A percentile compares a stretch with the other conserved stretches of the same genome.
These are phyloP conservation scores for Cryptococcus sp. DNA, from an alignment of 1,284 basidiomycete genomes.

Conservation along the genomic window DNA sequence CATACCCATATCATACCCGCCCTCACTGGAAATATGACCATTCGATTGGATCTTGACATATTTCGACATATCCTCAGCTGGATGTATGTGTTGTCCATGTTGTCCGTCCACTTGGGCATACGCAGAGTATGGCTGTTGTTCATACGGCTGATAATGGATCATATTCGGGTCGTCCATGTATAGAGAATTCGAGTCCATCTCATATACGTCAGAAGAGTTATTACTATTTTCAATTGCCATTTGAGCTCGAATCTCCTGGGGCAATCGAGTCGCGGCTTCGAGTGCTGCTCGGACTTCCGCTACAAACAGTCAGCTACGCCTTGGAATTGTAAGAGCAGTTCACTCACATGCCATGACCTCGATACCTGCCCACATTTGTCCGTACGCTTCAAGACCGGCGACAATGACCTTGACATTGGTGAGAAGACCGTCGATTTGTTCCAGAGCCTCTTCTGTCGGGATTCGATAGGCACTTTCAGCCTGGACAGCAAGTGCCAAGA, in stretches of 20 bases:
- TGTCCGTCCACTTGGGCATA: too few relatives aligned
- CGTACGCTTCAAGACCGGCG: constrained; percentile 48
- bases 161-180: too few relatives aligned
- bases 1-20: too few relatives aligned
- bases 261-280: constrained; percentile 31
- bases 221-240: neutral
- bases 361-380: constrained; percentile 48
- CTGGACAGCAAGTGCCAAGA: constrained; percentile 46
- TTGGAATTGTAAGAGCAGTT: neutral
- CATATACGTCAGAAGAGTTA: too few relatives aligned
- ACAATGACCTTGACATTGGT: constrained; percentile 48
- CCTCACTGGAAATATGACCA: too few relatives aligned
- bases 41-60: too few relatives aligned
- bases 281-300: constrained; percentile 38
- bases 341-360: constrained; percentile 46
- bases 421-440: constrained; percentile 44
- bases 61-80: too few relatives aligned
- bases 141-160: too few relatives aligned
- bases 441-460: constrained; percentile 18
- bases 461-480: constrained; percentile 35
- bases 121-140: too few relatives aligned
- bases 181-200: too few relatives aligned
- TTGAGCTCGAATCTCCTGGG: constrained; percentile 22
- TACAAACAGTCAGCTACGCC: constrained; percentile 1
- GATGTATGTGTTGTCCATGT: too few relatives aligned